These are phyloP conservation scores for Phycomyces nitens DNA, from an alignment of 192 early-diverging fungal genomes.

Conservation along the genomic window DNA sequence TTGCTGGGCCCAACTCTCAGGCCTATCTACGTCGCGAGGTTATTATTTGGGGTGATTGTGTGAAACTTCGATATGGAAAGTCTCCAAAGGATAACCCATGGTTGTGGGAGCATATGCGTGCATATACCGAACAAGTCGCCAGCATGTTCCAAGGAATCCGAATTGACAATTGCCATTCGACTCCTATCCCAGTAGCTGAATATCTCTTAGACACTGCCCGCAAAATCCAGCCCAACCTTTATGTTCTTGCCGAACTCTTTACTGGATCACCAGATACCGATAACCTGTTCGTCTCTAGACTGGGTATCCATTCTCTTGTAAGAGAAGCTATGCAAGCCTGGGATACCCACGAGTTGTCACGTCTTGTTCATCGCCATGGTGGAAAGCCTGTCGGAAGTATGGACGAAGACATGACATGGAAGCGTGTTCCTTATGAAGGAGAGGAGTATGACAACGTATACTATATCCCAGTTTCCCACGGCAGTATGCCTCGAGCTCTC, in stretches of 20 bases:
- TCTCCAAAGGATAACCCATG: conserved; percentile 85
- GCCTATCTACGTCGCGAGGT: conserved; percentile 94
- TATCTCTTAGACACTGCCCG: conserved; percentile 90
- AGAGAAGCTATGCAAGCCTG: conserved; percentile 98
- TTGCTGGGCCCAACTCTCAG: conserved; percentile 82
- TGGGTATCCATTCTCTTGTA: conserved; percentile 96
- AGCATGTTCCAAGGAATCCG: conserved; percentile 91
- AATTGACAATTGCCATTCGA: conserved; percentile 99
- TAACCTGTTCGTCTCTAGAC: conserved; percentile 82
- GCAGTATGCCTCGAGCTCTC: conserved; percentile 84
- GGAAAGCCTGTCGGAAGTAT: conserved; percentile 87
- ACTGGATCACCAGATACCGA: conserved; percentile 96
- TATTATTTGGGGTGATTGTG: conserved; percentile 99
- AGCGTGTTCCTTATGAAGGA: conserved; percentile 34
- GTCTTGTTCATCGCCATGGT: conserved; percentile 87
- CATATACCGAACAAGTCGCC: conserved; percentile 88
- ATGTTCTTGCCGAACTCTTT: conserved; percentile 97
- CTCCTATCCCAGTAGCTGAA: conserved; percentile 90
- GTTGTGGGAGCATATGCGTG: conserved; percentile 91
- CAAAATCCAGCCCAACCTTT: conserved; percentile 80
- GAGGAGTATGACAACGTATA: conserved; percentile 17
- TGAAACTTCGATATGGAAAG: conserved; percentile 93
- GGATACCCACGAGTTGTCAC: conserved; percentile 85
- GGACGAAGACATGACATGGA: conserved; percentile 63
- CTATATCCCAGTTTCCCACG: conserved; percentile 65